Base-by-base conservation (phyloP, 352 stramenopile genomes). In the Saprolegnia diclina region DNA sequence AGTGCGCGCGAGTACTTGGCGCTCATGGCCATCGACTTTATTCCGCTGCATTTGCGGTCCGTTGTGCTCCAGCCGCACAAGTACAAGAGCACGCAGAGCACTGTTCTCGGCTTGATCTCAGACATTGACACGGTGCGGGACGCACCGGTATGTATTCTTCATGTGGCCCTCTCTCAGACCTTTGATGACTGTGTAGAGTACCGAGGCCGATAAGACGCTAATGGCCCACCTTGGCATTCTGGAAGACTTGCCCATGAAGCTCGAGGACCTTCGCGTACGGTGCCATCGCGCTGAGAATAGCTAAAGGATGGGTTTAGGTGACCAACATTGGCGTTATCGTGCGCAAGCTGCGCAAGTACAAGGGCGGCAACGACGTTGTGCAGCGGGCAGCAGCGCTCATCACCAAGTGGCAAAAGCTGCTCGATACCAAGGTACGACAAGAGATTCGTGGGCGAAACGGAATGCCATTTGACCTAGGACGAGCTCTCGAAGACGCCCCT, bases 291-390 rank as follows among this genome's bases (percentile, higher is more conserved):
- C 14, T 61, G 21, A 50, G 6, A n/a, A 24, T 54, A 14, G 35
- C 56, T 22, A 48, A 14, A 14, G 55, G 52, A 55, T 19, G 61
- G 16, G 22, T 74, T 24, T 55, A 92, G 84, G 83, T 82, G 14
- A 95, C 87, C 2, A 92, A 85, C 53, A 92, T 95, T 55, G 85
- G 85, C 14, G 93, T 94, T 74, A 78, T 79, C 50, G 79, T 95
- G 3, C 91, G 92, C 75, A 92, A 91, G 67, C 73, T 95, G 21
- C 81, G 85, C 21, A 95, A 94, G 65, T 78, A 95, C 55, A 76
- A 84, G 11, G 45, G 21, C 9, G 65, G 91, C 52, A 24, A 64
- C n/a, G 74, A 82, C 18, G 71, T 93, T 22, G 80, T 82, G 29
- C 32, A 52, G 7, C 55, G 80, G 4, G 78, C 87, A 1, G 76